Percentiles rank a stretch among this genome's conserved stretches.
These are phyloP conservation scores for Suillus brevipes DNA, from an alignment of 768 basidiomycete genomes.

Conservation along the genomic window DNA sequence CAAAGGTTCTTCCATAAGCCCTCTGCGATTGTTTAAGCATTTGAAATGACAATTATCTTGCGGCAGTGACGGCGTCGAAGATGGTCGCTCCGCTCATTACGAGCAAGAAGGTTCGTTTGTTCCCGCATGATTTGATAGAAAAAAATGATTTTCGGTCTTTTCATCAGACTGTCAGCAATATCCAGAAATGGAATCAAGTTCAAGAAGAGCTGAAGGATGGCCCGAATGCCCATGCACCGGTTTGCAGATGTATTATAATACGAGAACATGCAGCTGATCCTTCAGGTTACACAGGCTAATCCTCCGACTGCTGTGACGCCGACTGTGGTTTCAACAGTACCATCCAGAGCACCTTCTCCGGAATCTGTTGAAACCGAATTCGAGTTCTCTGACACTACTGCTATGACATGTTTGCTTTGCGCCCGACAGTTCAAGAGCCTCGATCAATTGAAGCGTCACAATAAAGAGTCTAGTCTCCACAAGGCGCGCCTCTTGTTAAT, in stretches of 20 bases:
- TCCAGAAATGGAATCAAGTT: conserved; percentile 96
- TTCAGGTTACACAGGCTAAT: conserved; percentile 15
- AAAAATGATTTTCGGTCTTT: conserved; percentile 10
- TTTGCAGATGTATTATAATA: conserved; percentile 17
- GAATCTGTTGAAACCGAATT: conserved; percentile 60
- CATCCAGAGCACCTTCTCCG: conserved; percentile 36
- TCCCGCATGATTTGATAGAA: neutral
- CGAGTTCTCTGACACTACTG: conserved; percentile 77
- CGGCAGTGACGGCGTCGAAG: conserved; percentile 50
- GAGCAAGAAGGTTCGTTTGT: conserved; percentile 70
- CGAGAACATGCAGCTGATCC: conserved; percentile 9
- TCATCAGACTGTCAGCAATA: conserved; percentile 79
- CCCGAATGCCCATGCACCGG: conserved; percentile 26
- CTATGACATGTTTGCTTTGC: conserved; percentile 86
- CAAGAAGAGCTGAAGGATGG: conserved; percentile 78
- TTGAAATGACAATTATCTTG: conserved; percentile 11
- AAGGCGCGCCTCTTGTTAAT: conserved; percentile 62
- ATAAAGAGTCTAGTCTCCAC: conserved; percentile 91
- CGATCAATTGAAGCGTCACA: conserved; percentile 87
- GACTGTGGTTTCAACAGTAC: conserved; percentile 16
- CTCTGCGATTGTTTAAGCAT: neutral
- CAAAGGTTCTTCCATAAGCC: conserved; percentile 25
- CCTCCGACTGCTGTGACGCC: conserved; percentile 10
- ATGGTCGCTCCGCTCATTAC: conserved; percentile 81
- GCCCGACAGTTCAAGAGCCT: conserved; percentile 88